Conservation (phyloP, 441 rosid species). For the Adansonia rubrostipa region DNA sequence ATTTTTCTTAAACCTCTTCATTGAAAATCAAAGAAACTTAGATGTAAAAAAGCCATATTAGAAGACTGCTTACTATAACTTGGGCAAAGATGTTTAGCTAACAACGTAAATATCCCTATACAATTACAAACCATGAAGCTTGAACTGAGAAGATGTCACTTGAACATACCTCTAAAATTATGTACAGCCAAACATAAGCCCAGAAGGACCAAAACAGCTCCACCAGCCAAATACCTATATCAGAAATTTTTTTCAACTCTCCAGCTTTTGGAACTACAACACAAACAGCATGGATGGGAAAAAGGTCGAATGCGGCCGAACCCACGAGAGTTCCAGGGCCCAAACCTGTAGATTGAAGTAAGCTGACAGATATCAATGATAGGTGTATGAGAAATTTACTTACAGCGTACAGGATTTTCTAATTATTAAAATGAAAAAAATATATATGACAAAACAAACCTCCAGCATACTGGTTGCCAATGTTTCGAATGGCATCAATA, state of each 20-base stretch:
- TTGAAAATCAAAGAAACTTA: background rate
- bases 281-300: conserved; percentile 95
- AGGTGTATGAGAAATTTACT: background rate
- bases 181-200: conserved; percentile 95
- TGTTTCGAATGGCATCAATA: conserved; percentile 72
- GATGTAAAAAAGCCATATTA: background rate
- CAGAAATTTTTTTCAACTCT: conserved; percentile 89
- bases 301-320: conserved; percentile 96
- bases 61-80: background rate
- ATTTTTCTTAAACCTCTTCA: conserved; percentile 8
- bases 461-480: conserved; percentile 48
- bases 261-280: conserved; percentile 93
- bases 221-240: conserved; percentile 90
- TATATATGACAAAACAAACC: conserved; percentile 44
- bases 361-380: conserved; percentile 6
- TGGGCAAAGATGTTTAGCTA: background rate
- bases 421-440: conserved; percentile 1
- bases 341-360: conserved; percentile 51
- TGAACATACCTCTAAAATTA: conserved; percentile 75
- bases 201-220: conserved; percentile 98
- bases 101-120: background rate
- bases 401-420: too few relatives aligned
- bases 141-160: conserved; percentile 10
- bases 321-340: conserved; percentile 99
- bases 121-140: conserved; percentile 19